Evolutionary conservation across 768 basidiomycete genomes (phyloP), one percentile per base, ranked within the genome.

Genomic region (Suillus spraguei): DNA sequence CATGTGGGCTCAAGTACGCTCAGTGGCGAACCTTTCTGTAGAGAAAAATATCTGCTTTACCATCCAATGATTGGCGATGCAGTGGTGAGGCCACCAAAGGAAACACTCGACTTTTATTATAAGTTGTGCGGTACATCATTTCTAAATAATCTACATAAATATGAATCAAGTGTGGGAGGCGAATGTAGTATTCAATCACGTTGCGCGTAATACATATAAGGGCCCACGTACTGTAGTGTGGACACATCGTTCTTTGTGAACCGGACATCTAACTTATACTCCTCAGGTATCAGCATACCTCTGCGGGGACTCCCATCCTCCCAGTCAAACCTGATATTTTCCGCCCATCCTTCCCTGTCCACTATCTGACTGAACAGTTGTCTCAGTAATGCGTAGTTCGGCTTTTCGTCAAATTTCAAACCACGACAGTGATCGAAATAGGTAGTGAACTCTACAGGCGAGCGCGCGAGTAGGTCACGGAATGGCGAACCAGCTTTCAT

Each of bases 361-460:
- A 61, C 33, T 8, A 33, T 49, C n/a, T 52, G 46, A 3, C 46
- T 20, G 47, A 72, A 67, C 44, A 73, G 36, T 8, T 60, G 32
- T 32, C 62, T 59, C 35, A 73, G 50, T 3, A 62, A 53, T 4
- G 10, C 42, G 50, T 74, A 73, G 59, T 71, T 64, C 1, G 72
- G 72, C 61, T 64, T 55, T 32, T 64, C 65, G 5, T 68, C 70
- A n/a, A 68, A 74, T 3, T 59, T 55, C 42, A 71, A 56, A 16
- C 59, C 36, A 4, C 60, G 61, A 32, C 65, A 62, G 56, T 74
- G 67, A 5, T 61, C 63, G 28, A 69, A 60, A 36, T 61, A 71
- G 36, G 55, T n/a, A 5, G 44, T 56, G 53, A 70, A 67, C 17
- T 66, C 68, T 4, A 24, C 13, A 17, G 59, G 59, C 4, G 59